Evolutionary conservation across 768 basidiomycete species (phyloP).

Genomic region (Suillus clintonianus): DNA sequence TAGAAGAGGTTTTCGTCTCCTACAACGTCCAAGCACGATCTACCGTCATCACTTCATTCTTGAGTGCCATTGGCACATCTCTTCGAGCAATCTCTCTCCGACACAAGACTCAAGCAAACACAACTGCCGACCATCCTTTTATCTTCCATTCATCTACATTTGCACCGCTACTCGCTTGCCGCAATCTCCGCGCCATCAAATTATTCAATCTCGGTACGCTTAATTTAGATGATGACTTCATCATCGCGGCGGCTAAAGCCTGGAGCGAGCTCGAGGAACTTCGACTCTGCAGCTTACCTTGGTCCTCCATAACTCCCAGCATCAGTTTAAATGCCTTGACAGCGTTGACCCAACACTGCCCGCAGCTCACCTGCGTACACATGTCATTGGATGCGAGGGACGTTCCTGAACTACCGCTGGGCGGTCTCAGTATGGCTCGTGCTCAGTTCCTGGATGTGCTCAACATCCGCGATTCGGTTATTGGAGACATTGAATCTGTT

Average conservation of each 20-base stretch:
- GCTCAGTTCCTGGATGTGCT: conserved; percentile 21
- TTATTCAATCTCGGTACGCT: conserved; percentile 29
- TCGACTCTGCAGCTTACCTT: conserved; percentile 29
- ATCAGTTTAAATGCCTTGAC: conserved; percentile 21
- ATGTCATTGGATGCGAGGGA: conserved; percentile 28
- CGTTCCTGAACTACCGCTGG: neutral
- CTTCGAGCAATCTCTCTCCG: conserved; percentile 24
- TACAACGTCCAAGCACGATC: conserved; percentile 29
- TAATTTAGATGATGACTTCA: conserved; percentile 27
- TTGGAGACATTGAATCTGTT: conserved; percentile 24
- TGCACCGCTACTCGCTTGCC: conserved; percentile 23
- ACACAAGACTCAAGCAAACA: conserved; percentile 23
- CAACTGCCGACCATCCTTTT: conserved; percentile 23
- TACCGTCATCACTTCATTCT: conserved; percentile 21
- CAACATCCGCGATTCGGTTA: conserved; percentile 29
- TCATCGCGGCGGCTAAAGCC: conserved; percentile 25
- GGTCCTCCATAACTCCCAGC: conserved; percentile 12
- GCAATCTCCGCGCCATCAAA: conserved; percentile 18
- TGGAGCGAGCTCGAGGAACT: conserved; percentile 29
- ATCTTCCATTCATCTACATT: conserved; percentile 26
- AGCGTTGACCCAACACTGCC: conserved; percentile 18
- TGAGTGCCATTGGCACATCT: conserved; percentile 11
- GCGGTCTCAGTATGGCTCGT: neutral
- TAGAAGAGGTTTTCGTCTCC: conserved; percentile 23
- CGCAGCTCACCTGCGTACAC: conserved; percentile 16